Base-by-base conservation (phyloP, 305 asterid genomes). In the Fraxinus sp. region DNA sequence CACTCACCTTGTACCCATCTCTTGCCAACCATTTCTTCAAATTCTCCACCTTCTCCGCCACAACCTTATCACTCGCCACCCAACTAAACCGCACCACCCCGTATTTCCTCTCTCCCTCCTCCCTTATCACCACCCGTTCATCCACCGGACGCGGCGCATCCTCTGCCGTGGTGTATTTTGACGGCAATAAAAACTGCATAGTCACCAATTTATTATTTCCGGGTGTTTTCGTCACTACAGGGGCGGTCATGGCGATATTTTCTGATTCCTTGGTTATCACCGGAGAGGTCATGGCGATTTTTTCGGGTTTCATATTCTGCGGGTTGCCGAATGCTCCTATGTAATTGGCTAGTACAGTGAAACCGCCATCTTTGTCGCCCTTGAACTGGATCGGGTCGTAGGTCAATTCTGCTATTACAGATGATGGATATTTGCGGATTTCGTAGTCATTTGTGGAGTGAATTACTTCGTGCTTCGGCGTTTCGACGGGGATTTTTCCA, bases 141-240 rank as follows among this genome's bases (percentile, higher is more conserved):
- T 95, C 98, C 91, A 88, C 79, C 86, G 99, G 97, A 92, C 71
- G 84, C 76, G 98, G 99, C 77, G 92, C 97, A 7, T 91, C 98
- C 83, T 86, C 97, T 71, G 92, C 94, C 80, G 37, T 85, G 0
- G 16, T 64, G 13, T 91, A 94, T 88, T 91, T 93, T 0, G 94
- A 75, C 26, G 99, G 99, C 80, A 95, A 85, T 72, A 93, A 89
- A 66, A 95, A 95, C 84, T 86, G 93, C 98, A 94, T 94, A 0
- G 95, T 95, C 89, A 95, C 89, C 87, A 43, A 0, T 55, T 80
- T 73, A 0, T 59, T 46, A 33, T 85, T 87, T 4, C 86, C 92
- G 0, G 84, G 88, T 75, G 75, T 7, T 83, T 87, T 90, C 0
- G 95, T 90, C 39, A 93, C 94, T 35, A 93, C 98, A 4, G 98